A percentile compares a stretch with the other conserved stretches of the same genome.
Conservation (phyloP, 106 monocot genomes). For the Cymbidium sinense region DNA sequence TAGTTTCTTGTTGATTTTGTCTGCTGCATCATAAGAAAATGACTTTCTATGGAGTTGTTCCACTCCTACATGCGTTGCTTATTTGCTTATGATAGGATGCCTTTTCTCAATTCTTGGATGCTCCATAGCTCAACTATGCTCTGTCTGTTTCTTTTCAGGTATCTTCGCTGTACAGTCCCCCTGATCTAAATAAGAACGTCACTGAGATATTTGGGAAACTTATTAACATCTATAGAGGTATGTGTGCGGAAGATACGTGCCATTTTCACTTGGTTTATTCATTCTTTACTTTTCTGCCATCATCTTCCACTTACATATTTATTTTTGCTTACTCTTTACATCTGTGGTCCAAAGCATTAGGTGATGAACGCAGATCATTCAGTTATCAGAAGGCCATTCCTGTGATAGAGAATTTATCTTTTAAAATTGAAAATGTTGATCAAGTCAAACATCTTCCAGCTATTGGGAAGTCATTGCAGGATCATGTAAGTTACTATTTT, state of each 20-base stretch:
- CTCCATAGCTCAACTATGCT: not conserved
- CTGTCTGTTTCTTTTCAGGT: conserved; percentile 19
- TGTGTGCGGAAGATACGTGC: not conserved
- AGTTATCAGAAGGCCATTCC: conserved; percentile 97
- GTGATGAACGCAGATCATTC: conserved; percentile 92
- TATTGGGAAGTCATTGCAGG: conserved; percentile 88
- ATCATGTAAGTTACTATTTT: conserved; percentile 63
- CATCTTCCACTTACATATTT: not conserved
- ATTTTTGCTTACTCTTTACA: conserved; percentile 8
- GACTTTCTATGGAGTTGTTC: not conserved
- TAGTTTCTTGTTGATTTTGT: not conserved
- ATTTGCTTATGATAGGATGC: not conserved
- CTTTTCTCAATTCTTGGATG: not conserved
- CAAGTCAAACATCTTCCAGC: conserved; percentile 89
- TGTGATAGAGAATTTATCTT: conserved; percentile 86
- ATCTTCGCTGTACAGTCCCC: conserved; percentile 59
- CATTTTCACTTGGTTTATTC: not conserved
- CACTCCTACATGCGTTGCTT: not conserved
- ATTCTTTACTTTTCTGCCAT: not conserved
- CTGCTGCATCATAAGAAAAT: not conserved
- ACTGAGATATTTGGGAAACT: conserved; percentile 93
- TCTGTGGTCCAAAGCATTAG: conserved; percentile 47
- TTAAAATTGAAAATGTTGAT: conserved; percentile 72
- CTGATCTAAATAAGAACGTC: conserved; percentile 74
- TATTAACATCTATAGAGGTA: conserved; percentile 87